A percentile compares a stretch with the other conserved stretches of the same genome.
phyloP scores from a whole-genome alignment of 2,329 filamentous ascomycete species.

The Diaporthe capsici region DNA sequence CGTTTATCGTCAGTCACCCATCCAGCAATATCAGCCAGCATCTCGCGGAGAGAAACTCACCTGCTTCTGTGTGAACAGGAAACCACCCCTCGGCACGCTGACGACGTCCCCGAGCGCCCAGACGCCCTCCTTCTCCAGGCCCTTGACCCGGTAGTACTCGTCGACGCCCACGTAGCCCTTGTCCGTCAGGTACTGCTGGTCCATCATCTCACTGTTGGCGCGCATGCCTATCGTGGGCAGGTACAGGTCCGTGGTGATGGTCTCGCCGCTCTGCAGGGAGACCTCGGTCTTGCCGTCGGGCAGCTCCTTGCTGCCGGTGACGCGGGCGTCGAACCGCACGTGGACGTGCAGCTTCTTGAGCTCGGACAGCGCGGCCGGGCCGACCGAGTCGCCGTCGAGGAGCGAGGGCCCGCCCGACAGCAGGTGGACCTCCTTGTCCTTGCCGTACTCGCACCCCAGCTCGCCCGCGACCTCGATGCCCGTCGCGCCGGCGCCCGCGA shows the following conservation, averaged over 20 bases:
- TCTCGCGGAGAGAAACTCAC: slow-evolving; percentile 48
- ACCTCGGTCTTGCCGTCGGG: slow-evolving; percentile 64
- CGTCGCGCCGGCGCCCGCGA: slow-evolving; percentile 70
- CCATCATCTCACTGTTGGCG: slow-evolving; percentile 69
- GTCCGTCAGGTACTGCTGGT: slow-evolving; percentile 58
- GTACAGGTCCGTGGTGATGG: slow-evolving; percentile 67
- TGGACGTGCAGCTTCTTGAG: slow-evolving; percentile 68
- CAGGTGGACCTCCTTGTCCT: slow-evolving; percentile 64
- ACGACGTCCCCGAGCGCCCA: slow-evolving; percentile 70
- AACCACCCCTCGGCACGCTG: slow-evolving; percentile 62
- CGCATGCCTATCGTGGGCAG: slow-evolving; percentile 68
- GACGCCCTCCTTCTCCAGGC: slow-evolving; percentile 53
- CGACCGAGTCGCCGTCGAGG: slow-evolving; percentile 60
- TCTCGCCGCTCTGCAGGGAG: slow-evolving; percentile 60
- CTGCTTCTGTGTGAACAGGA: slow-evolving; percentile 63
- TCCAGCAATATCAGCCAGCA: neutral
- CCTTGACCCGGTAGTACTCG: slow-evolving; percentile 63
- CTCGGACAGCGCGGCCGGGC: slow-evolving; percentile 59
- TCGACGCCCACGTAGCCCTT: slow-evolving; percentile 64
- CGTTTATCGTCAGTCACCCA: neutral
- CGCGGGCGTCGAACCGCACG: slow-evolving; percentile 59
- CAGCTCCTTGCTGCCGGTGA: slow-evolving; percentile 52
- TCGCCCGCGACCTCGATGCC: slow-evolving; percentile 70
- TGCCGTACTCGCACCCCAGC: slow-evolving; percentile 63
- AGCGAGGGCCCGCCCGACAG: slow-evolving; percentile 58